Evolutionary conservation across 176 grass and related monocot genomes (phyloP).

Genomic region (Eleusine coracana): DNA sequence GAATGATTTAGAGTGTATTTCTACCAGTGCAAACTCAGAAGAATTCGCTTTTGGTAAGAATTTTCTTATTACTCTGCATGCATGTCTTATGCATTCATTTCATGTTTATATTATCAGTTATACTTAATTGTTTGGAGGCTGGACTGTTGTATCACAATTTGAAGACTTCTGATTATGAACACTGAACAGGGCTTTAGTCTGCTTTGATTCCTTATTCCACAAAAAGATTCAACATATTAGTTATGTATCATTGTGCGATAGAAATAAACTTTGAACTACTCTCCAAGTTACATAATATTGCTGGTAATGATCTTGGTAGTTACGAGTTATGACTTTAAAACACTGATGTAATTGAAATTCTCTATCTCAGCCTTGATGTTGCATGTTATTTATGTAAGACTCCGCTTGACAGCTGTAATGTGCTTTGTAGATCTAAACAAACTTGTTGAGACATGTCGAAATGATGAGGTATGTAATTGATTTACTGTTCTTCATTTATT

Average conservation of each 20-base stretch:
- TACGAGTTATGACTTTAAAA: neutral
- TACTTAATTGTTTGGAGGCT: constrained; percentile 11
- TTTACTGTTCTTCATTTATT: constrained; percentile 20
- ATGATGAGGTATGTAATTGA: constrained; percentile 72
- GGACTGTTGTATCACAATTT: neutral
- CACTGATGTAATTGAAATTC: neutral
- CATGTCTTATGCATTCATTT: constrained; percentile 14
- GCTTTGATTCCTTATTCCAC: neutral
- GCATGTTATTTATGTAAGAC: constrained; percentile 18
- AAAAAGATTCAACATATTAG: neutral
- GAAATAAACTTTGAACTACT: neutral
- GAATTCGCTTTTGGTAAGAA: constrained; percentile 62
- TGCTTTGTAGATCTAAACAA: constrained; percentile 69
- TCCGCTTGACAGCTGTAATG: constrained; percentile 36
- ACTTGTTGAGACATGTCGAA: constrained; percentile 65
- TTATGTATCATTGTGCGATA: constrained; percentile 15
- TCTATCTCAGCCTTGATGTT: neutral
- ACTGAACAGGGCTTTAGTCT: constrained; percentile 8
- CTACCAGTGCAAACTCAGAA: constrained; percentile 48
- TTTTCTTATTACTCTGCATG: constrained; percentile 2
- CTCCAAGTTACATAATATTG: neutral
- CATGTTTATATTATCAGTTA: neutral
- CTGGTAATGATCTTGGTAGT: neutral
- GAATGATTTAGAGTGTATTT: constrained; percentile 60
- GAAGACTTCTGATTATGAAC: constrained; percentile 14